Evolutionary conservation across 2,329 filamentous ascomycete genomes (phyloP), one percentile per base, ranked within the genome.

Genomic region (Paecilomyces variotii): DNA sequence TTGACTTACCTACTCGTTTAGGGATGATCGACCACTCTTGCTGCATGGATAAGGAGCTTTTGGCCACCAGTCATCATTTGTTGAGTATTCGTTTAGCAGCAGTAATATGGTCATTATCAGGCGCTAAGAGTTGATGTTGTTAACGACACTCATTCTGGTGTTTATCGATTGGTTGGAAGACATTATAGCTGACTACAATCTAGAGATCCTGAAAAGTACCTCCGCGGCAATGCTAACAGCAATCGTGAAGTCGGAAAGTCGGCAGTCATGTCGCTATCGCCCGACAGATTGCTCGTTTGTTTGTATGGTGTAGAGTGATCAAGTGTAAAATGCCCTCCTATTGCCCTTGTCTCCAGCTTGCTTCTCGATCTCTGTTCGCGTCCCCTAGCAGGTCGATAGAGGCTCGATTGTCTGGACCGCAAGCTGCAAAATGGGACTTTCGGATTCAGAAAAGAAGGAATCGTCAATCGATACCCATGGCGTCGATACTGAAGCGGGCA

Each of bases 401-500:
- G n/a, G 39, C 4, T 32, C 39, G n/a, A 19, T 45, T 7, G n/a
- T 19, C 19, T 19, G 12, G n/a, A 5, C n/a, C 6, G n/a, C 5
- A 45, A 24, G n/a, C 14, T 32, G 12, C 53, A 54, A 32, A 24
- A 54, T 54, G 53, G 53, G 2, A 11, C n/a, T 4, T 54, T 30
- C 25, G 24, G 53, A 54, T 35, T 4, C n/a, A 7, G 53, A 54
- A 19, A 54, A 54, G 53, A 54, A 30, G n/a, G 27, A 11, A 11
- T 26, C 14, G 3, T 35, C 53, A 24, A n/a, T 54, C 30, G 28
- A 24, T 30, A 34, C 27, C 28, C 28, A 28, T 52, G 50, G 50
- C 24, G 12, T 26, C 54, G 61, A 64, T 11, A 28, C 59, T 14
- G 62, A 66, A n/a, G 56, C 60, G n/a, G 64, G 65, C 45, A 51